These are phyloP conservation scores for Colletotrichum karsti DNA, from an alignment of 2,329 filamentous ascomycete species.

Conservation along the genomic window DNA sequence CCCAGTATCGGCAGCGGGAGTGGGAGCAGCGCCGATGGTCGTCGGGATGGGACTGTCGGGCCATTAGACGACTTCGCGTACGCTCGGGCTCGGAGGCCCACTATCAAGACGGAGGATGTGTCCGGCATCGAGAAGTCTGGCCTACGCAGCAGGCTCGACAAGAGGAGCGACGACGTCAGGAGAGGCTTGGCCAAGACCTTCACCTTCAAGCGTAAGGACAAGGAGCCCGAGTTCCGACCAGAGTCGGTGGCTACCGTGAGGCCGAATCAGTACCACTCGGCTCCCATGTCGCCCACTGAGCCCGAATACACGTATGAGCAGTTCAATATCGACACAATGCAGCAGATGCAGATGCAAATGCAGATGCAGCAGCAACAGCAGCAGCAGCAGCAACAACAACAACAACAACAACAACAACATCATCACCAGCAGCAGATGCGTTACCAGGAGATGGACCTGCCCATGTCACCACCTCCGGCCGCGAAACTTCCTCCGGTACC, in stretches of 20 bases:
- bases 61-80: slow-evolving; percentile 54
- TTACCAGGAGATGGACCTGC: slow-evolving; percentile 17
- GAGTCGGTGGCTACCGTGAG: slow-evolving; percentile 49
- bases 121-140: slow-evolving; percentile 65
- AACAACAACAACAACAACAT: slow-evolving; percentile 4
- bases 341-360: slow-evolving; percentile 23
- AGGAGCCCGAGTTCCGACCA: slow-evolving; percentile 45
- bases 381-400: slow-evolving; percentile 1
- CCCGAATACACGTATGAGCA: slow-evolving; percentile 30
- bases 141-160: slow-evolving; percentile 60
- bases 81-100: slow-evolving; percentile 50
- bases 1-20: slow-evolving; percentile 47
- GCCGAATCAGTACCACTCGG: slow-evolving; percentile 26
- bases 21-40: slow-evolving; percentile 45
- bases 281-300: slow-evolving; percentile 19
- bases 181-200: slow-evolving; percentile 63
- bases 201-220: slow-evolving; percentile 57
- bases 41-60: slow-evolving; percentile 37
- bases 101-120: slow-evolving; percentile 57
- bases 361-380: slow-evolving; percentile 24
- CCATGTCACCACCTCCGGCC: slow-evolving; percentile 29
- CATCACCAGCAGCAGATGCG: slow-evolving; percentile 26
- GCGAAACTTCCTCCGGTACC: slow-evolving; percentile 35
- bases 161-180: slow-evolving; percentile 63
- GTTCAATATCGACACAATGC: slow-evolving; percentile 19